Conservation (phyloP, 129 eudicot genomes). For the Chrysanthemum makinoi region DNA sequence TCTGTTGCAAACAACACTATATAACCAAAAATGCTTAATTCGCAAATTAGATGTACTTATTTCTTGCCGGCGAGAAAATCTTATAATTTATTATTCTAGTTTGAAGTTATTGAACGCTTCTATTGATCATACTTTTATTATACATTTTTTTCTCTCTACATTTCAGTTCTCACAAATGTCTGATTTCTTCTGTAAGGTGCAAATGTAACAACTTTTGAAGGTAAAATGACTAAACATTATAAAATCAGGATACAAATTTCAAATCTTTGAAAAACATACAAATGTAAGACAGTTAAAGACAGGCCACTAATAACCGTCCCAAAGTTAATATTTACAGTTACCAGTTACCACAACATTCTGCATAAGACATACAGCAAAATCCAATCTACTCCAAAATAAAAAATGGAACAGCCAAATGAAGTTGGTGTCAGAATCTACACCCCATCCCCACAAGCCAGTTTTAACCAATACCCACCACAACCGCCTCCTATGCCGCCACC, state of each 20-base stretch:
- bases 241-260: background rate
- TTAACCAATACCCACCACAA: slow-evolving; percentile 27
- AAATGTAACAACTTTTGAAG: background rate
- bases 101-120: background rate
- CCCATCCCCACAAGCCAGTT: slow-evolving; percentile 39
- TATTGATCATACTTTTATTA: background rate
- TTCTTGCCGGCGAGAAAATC: background rate
- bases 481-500: slow-evolving; percentile 29
- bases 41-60: background rate
- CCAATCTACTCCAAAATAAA: background rate
- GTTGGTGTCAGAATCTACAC: slow-evolving; percentile 67
- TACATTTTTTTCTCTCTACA: background rate
- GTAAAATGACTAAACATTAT: background rate
- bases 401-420: slow-evolving; percentile 51
- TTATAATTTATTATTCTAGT: background rate
- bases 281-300: background rate
- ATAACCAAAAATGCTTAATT: background rate
- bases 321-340: slow-evolving; percentile 24
- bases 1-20: background rate
- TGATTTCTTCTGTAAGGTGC: background rate
- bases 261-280: background rate
- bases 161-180: background rate
- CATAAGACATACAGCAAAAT: slow-evolving; percentile 6
- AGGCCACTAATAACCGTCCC: slow-evolving; percentile 5
- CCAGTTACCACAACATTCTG: slow-evolving; percentile 23